These are phyloP conservation scores for Ogataea saltuana DNA, from an alignment of 805 yeast species.

Conservation along the genomic window DNA sequence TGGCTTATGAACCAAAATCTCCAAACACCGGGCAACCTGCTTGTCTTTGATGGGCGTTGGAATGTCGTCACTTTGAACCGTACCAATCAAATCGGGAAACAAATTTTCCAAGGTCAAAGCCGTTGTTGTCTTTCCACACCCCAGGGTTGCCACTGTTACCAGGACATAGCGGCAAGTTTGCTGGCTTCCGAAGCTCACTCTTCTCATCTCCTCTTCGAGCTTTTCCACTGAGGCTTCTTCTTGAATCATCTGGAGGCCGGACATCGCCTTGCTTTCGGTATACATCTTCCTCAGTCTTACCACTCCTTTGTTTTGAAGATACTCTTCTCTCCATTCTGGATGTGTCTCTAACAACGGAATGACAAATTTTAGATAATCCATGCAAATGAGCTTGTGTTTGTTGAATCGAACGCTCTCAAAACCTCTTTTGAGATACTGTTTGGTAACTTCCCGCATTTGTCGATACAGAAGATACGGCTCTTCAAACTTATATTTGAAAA, in stretches of 20 bases:
- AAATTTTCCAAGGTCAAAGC: slow-evolving; percentile 57
- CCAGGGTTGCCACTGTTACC: slow-evolving; percentile 85
- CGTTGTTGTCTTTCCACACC: slow-evolving; percentile 93
- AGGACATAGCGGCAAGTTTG: slow-evolving; percentile 56
- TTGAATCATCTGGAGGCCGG: slow-evolving; percentile 57
- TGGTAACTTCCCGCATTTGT: slow-evolving; percentile 86
- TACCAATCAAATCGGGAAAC: slow-evolving; percentile 61
- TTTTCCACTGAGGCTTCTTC: slow-evolving; percentile 42
- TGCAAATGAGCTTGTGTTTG: slow-evolving; percentile 60
- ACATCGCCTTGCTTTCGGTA: slow-evolving; percentile 50
- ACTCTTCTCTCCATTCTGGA: slow-evolving; percentile 47
- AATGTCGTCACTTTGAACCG: slow-evolving; percentile 80
- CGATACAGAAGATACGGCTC: slow-evolving; percentile 93
- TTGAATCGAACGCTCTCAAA: slow-evolving; percentile 38
- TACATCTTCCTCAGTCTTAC: slow-evolving; percentile 71
- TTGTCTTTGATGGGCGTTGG: slow-evolving; percentile 47
- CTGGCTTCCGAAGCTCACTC: slow-evolving; percentile 33
- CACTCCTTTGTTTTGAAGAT: slow-evolving; percentile 63
- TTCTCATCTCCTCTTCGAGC: slow-evolving; percentile 30
- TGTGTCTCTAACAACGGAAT: slow-evolving; percentile 52
- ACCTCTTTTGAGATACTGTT: slow-evolving; percentile 46
- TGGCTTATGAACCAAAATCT: slow-evolving; percentile 39
- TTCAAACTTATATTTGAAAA: slow-evolving; percentile 92
- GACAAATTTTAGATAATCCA: slow-evolving; percentile 69
- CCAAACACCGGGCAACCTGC: slow-evolving; percentile 49